Conservation (phyloP, 805 yeast species). For the Candida stauntonica region DNA sequence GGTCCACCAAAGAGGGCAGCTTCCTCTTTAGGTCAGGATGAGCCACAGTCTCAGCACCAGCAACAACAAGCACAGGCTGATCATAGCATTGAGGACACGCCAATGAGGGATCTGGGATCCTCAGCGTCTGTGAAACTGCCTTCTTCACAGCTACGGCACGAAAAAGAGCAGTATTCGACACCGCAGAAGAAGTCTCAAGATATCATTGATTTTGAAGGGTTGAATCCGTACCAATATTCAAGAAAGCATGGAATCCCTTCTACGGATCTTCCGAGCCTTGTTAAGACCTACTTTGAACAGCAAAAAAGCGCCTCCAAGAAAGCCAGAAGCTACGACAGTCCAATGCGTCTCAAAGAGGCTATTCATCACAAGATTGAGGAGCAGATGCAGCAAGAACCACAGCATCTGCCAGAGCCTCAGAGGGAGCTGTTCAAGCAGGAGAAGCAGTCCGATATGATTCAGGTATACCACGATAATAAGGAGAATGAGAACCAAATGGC, state of each 20-base stretch:
- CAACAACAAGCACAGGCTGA: background rate
- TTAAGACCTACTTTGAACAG: slow-evolving; percentile 33
- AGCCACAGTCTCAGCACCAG: background rate
- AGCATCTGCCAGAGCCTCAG: slow-evolving; percentile 16
- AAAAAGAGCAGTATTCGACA: slow-evolving; percentile 1
- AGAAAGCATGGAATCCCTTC: slow-evolving; percentile 34
- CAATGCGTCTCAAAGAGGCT: slow-evolving; percentile 21
- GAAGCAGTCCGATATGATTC: background rate
- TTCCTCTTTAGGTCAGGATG: slow-evolving; percentile 9
- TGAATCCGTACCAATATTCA: slow-evolving; percentile 38
- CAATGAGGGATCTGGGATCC: slow-evolving; percentile 16
- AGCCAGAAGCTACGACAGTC: slow-evolving; percentile 21
- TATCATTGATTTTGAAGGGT: slow-evolving; percentile 31
- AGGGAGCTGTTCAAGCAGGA: slow-evolving; percentile 11
- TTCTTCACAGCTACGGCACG: too few relatives aligned
- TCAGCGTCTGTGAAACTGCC: background rate
- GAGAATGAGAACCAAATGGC: slow-evolving; percentile 8
- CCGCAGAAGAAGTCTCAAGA: slow-evolving; percentile 2
- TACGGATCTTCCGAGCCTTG: slow-evolving; percentile 33
- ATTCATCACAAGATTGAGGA: slow-evolving; percentile 21
- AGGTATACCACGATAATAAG: slow-evolving; percentile 8
- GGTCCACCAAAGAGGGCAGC: slow-evolving; percentile 35
- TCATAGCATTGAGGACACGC: slow-evolving; percentile 20
- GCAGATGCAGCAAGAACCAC: slow-evolving; percentile 25
- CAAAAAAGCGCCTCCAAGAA: slow-evolving; percentile 32